These are phyloP conservation scores for Aspergillus pseudonomiae DNA, from an alignment of 2,329 filamentous ascomycete species.

Conservation along the genomic window DNA sequence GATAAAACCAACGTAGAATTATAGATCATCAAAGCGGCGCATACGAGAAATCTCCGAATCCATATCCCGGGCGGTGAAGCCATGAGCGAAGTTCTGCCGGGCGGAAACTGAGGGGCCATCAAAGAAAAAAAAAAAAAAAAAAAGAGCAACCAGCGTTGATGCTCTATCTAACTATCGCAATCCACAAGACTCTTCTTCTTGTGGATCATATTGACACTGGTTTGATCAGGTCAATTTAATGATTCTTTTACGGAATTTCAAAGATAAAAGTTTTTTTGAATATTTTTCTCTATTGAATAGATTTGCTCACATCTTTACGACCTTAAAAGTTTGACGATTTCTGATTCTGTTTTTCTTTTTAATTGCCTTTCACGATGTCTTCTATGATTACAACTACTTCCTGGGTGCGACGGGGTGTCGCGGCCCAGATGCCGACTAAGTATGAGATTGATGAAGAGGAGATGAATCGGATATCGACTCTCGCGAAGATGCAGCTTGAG, in stretches of 20 bases:
- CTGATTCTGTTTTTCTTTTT: conserved; percentile 4
- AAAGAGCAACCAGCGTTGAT: background rate
- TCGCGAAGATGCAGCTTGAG: conserved; percentile 80
- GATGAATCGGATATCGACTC: conserved; percentile 72
- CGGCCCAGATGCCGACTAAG: conserved; percentile 73
- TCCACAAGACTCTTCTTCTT: background rate
- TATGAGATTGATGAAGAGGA: conserved; percentile 76
- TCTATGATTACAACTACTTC: conserved; percentile 73
- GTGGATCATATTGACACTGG: background rate
- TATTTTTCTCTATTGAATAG: conserved; percentile 1
- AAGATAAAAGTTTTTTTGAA: background rate
- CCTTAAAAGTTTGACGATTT: conserved; percentile 9
- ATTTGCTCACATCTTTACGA: conserved; percentile 2
- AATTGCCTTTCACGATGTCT: conserved; percentile 41
- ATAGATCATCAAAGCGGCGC: background rate
- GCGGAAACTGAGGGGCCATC: conserved; percentile 27
- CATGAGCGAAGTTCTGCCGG: conserved; percentile 35
- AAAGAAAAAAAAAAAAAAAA: conserved; percentile 15
- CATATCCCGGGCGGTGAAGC: conserved; percentile 30
- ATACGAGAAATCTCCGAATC: conserved; percentile 17
- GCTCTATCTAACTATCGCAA: background rate
- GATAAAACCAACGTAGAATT: background rate
- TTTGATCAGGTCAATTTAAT: background rate
- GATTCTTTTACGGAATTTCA: background rate
- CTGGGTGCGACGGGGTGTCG: conserved; percentile 77